Base-by-base conservation (phyloP, 1,139 yeast species). In the Saccharomycopsis phalli region DNA sequence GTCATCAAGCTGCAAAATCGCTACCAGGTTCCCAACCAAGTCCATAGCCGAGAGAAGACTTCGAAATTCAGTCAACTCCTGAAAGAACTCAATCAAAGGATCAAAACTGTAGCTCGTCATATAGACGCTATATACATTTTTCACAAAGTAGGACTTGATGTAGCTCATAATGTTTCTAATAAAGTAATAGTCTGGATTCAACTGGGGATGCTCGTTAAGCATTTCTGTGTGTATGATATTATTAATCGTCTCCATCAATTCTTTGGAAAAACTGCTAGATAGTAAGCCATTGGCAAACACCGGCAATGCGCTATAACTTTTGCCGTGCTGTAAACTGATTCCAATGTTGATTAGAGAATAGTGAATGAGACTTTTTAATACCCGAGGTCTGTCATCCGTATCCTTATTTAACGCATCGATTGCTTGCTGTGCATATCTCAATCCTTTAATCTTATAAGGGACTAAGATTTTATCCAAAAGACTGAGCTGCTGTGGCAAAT, bases 301-400 rank as follows among this genome's bases (percentile, higher is more conserved):
- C 22, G 19, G 23, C 20, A 40, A 29, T 11, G 40, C 20, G 4
- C 17, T 11, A 25, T 30, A 36, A 4, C 28, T 34, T 14, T 27
- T 31, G 13, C 36, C 38, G 8, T 25, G 18, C 20, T 39, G 43
- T 10, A 42, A 23, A n/a, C 31, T 28, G 20, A 36, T 22, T 11
- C 43, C 43, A 27, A 42, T 25, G 28, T 42, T 42, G 16, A 39
- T 28, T 3, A 42, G 19, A 8, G 46, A 42, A 23, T 39, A 42
- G 18, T 38, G 34, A 3, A 39, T 30, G 13, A 42, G 23, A 18
- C 33, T 22, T 29, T 39, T 42, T n/a, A 39, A 42, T n/a, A 20
- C 27, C 6, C 23, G 22, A n/a, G 19, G 27, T 8, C 14, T 10
- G 17, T 35, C 31, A 14, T 33, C 16, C n/a, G 23, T 11, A 5